phyloP scores from a whole-genome alignment of 495 filamentous ascomycete genomes.

The Copromyces sp. region DNA sequence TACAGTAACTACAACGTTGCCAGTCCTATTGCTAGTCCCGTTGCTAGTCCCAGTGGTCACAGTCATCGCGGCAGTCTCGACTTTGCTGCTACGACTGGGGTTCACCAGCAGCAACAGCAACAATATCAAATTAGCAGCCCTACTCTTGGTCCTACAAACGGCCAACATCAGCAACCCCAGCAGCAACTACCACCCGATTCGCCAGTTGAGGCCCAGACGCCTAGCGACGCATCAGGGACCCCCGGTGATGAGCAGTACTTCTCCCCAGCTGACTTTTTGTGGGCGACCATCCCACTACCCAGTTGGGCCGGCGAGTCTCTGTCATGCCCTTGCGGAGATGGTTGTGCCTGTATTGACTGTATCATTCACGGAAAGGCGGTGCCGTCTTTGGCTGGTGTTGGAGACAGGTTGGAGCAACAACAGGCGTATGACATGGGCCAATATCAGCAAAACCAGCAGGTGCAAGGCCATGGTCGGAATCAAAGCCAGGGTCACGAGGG shows the following conservation, averaged over 20 bases:
- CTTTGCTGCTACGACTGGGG: background rate
- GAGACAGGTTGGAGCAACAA: background rate
- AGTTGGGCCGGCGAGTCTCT: conserved; percentile 27
- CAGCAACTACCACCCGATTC: conserved; percentile 10
- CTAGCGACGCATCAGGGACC: conserved; percentile 29
- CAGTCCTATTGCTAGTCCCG: background rate
- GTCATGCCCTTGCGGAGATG: conserved; percentile 42
- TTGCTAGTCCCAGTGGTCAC: background rate
- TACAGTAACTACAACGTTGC: conserved; percentile 6
- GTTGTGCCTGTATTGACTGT: conserved; percentile 43
- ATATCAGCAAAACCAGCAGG: background rate
- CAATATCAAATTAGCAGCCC: background rate
- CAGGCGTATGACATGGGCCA: background rate
- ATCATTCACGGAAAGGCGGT: conserved; percentile 6
- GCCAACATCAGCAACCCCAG: conserved; percentile 3
- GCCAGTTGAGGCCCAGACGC: conserved; percentile 17
- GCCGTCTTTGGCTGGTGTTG: background rate
- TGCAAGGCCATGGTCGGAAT: background rate
- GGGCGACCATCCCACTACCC: conserved; percentile 35
- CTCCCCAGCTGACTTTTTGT: conserved; percentile 36
- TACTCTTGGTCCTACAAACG: background rate
- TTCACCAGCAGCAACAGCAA: background rate
- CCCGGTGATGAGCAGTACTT: conserved; percentile 33
- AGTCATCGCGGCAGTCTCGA: background rate
- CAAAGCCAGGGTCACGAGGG: background rate